These are phyloP conservation scores for Teratosphaeria epicoccoides DNA, from an alignment of 2,329 filamentous ascomycete genomes.

Conservation along the genomic window DNA sequence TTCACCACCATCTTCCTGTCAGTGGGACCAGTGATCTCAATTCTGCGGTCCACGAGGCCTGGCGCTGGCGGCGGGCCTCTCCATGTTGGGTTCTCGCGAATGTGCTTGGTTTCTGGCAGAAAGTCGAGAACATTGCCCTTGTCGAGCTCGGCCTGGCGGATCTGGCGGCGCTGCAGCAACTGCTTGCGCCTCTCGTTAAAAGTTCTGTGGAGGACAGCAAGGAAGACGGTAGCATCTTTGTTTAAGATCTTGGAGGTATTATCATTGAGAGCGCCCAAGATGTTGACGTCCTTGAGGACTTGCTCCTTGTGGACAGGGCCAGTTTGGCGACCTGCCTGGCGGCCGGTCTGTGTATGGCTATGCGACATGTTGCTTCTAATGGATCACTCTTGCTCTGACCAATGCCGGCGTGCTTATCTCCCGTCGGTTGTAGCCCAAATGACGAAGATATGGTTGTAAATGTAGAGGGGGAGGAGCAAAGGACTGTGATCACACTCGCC, in stretches of 20 bases:
- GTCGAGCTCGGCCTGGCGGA: constrained; percentile 87
- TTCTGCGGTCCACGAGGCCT: constrained; percentile 81
- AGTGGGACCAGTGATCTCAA: constrained; percentile 95
- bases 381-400: neutral
- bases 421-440: neutral
- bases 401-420: neutral
- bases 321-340: constrained; percentile 6
- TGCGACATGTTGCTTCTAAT: constrained; percentile 6
- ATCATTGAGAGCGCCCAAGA: constrained; percentile 70
- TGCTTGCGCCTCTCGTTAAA: constrained; percentile 85
- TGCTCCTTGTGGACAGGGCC: constrained; percentile 40
- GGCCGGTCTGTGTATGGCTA: constrained; percentile 4
- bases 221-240: constrained; percentile 80
- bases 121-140: constrained; percentile 83
- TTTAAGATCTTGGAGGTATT: constrained; percentile 83
- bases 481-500: neutral
- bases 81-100: constrained; percentile 91
- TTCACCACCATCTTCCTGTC: constrained; percentile 99
- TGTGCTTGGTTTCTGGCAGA: constrained; percentile 87
- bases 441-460: neutral
- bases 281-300: constrained; percentile 77
- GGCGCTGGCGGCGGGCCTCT: constrained; percentile 84
- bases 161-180: constrained; percentile 73
- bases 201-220: constrained; percentile 85
- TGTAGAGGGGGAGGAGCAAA: constrained; percentile 1